Base-by-base conservation (phyloP, 2,329 filamentous ascomycete genomes). In the Diplodia seriata region DNA sequence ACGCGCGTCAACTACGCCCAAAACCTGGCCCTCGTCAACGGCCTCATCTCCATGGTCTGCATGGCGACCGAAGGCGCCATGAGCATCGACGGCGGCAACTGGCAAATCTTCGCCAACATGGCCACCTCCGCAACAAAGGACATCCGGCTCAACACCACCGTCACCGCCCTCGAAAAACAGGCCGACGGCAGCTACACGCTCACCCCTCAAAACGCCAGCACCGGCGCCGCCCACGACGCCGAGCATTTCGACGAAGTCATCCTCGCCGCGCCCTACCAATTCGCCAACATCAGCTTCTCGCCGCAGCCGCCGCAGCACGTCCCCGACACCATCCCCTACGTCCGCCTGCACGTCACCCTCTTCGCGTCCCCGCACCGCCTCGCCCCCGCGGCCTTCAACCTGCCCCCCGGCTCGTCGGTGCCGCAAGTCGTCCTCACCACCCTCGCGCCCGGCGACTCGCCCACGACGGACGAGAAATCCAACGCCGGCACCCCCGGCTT, bases 1-100 rank as follows among this genome's bases (percentile, higher is more conserved):
- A 97, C 95, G 0, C 86, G 95, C 23, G 94, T 97, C 70, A 98
- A 98, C 78, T 99, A 97, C 79, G 95, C 91, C 0, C 92, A 94
- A 59, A 97, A 98, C 72, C 79, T 98, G 14, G 86, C 84, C n/a
- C 82, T 88, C 43, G 95, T 98, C 57, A 94, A 98, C 74, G 95
- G 93, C 0, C 81, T 99, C 1, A 93, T 96, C 74, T 89, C 94
- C 1, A 93, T 97, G 90, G 91, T 96, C 2, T 94, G 93, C 53
- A 92, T 98, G 88, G 91, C 94, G 2, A 91, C 93, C 0, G 90
- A 94, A 64, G 93, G 93, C 7, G 92, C 94, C 0, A 87, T 93
- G 76, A 84, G 90, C 20, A 86, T 98, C 1, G 79, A 86, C 15
- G 93, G 93, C 7, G 95, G 95, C 1, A 99, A 98, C 78, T 98